phyloP scores from a whole-genome alignment of 2,329 filamentous ascomycete genomes.

The Teratosphaeria nubilosa region DNA sequence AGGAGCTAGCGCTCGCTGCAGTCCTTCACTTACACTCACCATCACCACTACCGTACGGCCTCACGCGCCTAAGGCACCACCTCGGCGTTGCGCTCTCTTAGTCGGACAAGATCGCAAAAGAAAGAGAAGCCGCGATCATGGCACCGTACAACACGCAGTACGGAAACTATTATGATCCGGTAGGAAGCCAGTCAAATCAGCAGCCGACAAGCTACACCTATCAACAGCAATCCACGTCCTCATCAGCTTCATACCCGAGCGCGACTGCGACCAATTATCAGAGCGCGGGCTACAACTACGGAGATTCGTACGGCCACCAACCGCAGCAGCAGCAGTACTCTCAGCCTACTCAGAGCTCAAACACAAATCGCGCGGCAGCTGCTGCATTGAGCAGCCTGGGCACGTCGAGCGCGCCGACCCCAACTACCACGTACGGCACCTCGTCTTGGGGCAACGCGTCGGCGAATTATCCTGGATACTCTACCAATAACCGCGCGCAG shows the following conservation, averaged over 20 bases:
- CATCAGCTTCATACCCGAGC: slow-evolving; percentile 4
- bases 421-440: slow-evolving; percentile 8
- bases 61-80: background rate
- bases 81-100: background rate
- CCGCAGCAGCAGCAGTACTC: slow-evolving; percentile 4
- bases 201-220: slow-evolving; percentile 14
- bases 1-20: background rate
- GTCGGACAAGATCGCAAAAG: background rate
- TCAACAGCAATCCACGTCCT: slow-evolving; percentile 8
- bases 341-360: slow-evolving; percentile 9
- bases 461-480: slow-evolving; percentile 4
- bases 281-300: slow-evolving; percentile 8
- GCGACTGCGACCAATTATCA: slow-evolving; percentile 3
- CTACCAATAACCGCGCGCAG: slow-evolving; percentile 8
- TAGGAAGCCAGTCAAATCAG: slow-evolving; percentile 20
- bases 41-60: background rate
- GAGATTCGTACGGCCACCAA: slow-evolving; percentile 8
- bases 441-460: slow-evolving; percentile 4
- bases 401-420: slow-evolving; percentile 5
- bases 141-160: slow-evolving; percentile 18
- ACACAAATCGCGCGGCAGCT: slow-evolving; percentile 9
- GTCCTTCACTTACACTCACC: background rate
- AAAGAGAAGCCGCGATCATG: slow-evolving; percentile 8
- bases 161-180: slow-evolving; percentile 23
- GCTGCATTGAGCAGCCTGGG: slow-evolving; percentile 16